Evolutionary conservation across 1,284 basidiomycete genomes (phyloP).

Genomic region (Xanthoconium separans): DNA sequence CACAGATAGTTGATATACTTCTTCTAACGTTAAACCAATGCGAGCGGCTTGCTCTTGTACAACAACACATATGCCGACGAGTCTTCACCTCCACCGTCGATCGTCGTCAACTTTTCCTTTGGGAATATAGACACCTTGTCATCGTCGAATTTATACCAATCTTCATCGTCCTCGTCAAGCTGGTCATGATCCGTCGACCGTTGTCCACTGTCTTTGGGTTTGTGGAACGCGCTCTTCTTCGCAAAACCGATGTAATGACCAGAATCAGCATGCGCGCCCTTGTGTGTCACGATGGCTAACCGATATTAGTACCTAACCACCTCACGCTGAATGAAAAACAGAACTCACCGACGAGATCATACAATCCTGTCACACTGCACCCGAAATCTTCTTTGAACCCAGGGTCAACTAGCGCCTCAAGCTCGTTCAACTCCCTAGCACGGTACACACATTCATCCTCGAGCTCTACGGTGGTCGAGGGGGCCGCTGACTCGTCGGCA

Average conservation of each 20-base stretch:
- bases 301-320: neutral
- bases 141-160: conserved; percentile 92
- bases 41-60: conserved; percentile 55
- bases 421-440: conserved; percentile 60
- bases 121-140: conserved; percentile 86
- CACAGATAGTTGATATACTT: conserved; percentile 22
- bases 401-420: conserved; percentile 62
- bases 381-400: conserved; percentile 71
- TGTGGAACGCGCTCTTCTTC: conserved; percentile 68
- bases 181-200: conserved; percentile 13
- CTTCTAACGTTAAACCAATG: conserved; percentile 12
- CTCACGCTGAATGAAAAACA: neutral
- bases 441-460: conserved; percentile 63
- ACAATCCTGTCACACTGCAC: conserved; percentile 72
- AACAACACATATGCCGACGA: conserved; percentile 85
- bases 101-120: conserved; percentile 75
- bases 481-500: conserved; percentile 25
- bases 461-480: conserved; percentile 22
- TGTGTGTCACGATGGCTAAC: conserved; percentile 92
- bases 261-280: conserved; percentile 91
- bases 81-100: conserved; percentile 88
- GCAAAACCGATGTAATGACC: conserved; percentile 94
- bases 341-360: conserved; percentile 78
- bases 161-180: conserved; percentile 59
- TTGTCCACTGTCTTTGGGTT: conserved; percentile 13